Evolutionary conservation across 805 yeast genomes (phyloP), one percentile per base, ranked within the genome.

Genomic region (Candida peoriensis): DNA sequence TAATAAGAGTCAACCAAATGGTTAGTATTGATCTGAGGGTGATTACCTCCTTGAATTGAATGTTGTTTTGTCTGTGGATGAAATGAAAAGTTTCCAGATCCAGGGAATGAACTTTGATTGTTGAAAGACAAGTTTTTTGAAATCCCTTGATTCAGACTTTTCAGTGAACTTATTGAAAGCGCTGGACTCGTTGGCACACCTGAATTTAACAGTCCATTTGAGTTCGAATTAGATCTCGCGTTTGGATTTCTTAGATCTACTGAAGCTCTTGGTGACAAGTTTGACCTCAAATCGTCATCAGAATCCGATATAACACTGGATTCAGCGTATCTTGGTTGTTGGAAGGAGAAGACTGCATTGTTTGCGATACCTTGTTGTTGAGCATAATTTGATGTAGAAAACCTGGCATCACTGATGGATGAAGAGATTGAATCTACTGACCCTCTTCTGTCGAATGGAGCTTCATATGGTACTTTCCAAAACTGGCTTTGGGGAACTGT

Each of bases 1-100:
- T 72, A 73, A 45, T 46, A 75, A 36, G 58, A 58, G 53, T 60
- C 70, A 55, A 61, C 66, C 60, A 60, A 56, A 50, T 57, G 72
- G 7, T 32, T 42, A 21, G 37, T 35, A 26, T 35, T 44, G 35
- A 35, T 24, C 25, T 28, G 45, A 16, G 35, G 20, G 7, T 12
- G 14, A 24, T 8, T 13, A 32, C 14, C 12, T 19, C 14, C 19
- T 8, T 20, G 25, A 21, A 28, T 2, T 18, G 32, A 28, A 12
- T 34, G 42, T 17, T 14, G n/a, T 15, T 10, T 15, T 16, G 11
- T 8, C 13, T 15, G 22, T 27, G 27, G 24, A 11, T 32, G 33
- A 13, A 20, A 20, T 20, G n/a, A 18, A 4, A 13, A 24, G 20
- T 8, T 26, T 30, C 14, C n/a, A n/a, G n/a, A n/a, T n/a, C n/a